Evolutionary conservation across 371 early-diverging fungal species (phyloP).

Genomic region (Syncephalastrum sp.): DNA sequence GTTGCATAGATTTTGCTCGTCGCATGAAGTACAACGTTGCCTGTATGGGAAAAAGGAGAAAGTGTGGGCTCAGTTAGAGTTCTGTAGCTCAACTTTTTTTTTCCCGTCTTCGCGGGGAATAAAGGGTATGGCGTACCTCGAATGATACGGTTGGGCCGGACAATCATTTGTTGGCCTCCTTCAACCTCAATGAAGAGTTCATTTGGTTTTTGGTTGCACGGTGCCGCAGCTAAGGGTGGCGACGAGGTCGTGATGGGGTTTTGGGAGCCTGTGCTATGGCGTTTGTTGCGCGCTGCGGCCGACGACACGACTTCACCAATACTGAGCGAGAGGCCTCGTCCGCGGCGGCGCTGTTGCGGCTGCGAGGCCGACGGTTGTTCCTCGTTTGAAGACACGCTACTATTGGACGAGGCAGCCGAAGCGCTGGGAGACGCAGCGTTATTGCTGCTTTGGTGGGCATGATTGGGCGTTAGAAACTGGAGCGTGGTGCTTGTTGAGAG

Average conservation of each 20-base stretch:
- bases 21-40: conserved; percentile 30
- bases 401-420: no score
- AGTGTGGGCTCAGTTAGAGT: not conserved
- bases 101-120: not conserved
- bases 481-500: no score
- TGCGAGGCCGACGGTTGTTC: no score
- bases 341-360: conserved; percentile 4
- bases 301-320: conserved; percentile 9
- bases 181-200: conserved; percentile 37
- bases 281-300: conserved; percentile 2
- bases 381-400: no score
- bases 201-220: conserved; percentile 3
- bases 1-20: conserved; percentile 28
- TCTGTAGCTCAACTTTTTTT: not conserved
- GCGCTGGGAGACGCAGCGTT: no score
- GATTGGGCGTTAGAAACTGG: no score
- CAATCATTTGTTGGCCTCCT: conserved; percentile 46
- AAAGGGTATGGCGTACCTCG: conserved; percentile 24
- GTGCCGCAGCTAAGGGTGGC: not conserved
- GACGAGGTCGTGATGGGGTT: not conserved
- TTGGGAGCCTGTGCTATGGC: conserved; percentile 7
- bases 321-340: conserved; percentile 11
- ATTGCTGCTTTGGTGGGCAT: no score
- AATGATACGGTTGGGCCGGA: conserved; percentile 44
- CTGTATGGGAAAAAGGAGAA: conserved; percentile 13